Conservation (phyloP, 176 grass and related monocot species). For the Areca catechu region DNA sequence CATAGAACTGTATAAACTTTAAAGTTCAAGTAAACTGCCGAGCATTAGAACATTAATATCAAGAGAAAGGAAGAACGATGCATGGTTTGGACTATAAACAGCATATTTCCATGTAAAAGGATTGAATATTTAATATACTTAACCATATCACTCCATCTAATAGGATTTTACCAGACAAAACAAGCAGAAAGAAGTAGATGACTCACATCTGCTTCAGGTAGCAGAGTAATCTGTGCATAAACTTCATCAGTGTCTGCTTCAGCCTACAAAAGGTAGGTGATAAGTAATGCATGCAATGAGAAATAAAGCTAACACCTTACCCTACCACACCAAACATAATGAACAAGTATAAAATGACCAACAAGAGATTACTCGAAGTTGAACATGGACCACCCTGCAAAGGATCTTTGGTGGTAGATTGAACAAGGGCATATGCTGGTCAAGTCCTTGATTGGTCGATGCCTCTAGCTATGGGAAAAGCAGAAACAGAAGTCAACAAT, state of each 20-base stretch:
- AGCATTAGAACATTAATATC: no score
- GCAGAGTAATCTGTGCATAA: conserved; percentile 85
- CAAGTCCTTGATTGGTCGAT: conserved; percentile 68
- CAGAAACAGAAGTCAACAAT: no score
- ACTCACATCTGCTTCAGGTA: conserved; percentile 64
- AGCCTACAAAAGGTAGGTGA: conserved; percentile 33
- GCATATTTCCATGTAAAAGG: no score
- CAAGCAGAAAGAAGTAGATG: background rate
- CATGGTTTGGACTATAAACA: no score
- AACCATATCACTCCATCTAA: no score
- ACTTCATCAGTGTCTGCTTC: conserved; percentile 98
- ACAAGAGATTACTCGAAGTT: conserved; percentile 47
- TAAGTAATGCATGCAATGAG: background rate
- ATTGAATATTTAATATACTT: no score
- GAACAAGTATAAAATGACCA: no score
- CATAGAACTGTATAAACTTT: no score
- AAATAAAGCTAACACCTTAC: no score
- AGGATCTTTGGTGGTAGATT: conserved; percentile 77
- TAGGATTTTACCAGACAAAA: background rate
- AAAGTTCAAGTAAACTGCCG: no score
- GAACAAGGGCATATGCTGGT: conserved; percentile 74
- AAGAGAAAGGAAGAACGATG: no score
- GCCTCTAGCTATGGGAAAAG: conserved; percentile 65
- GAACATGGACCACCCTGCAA: conserved; percentile 74
- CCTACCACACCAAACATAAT: no score